Percentiles rank a stretch among this genome's conserved stretches.
These are phyloP conservation scores for Debaryomyces prosopidis DNA, from an alignment of 805 yeast genomes.

Conservation along the genomic window DNA sequence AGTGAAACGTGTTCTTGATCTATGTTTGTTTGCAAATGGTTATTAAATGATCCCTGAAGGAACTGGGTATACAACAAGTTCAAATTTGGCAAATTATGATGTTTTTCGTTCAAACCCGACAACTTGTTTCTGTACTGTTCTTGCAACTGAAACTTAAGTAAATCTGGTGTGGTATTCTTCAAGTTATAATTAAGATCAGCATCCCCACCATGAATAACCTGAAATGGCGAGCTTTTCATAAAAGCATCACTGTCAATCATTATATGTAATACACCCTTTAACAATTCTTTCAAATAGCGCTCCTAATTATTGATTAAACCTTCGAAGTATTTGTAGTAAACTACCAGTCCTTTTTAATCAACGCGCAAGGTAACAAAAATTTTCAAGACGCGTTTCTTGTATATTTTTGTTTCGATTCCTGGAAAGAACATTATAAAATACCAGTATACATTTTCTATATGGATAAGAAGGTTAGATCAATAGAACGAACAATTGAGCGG, in stretches of 20 bases:
- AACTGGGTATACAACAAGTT: slow-evolving; percentile 19
- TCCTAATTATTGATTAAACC: neutral
- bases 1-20: slow-evolving; percentile 26
- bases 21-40: slow-evolving; percentile 31
- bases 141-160: slow-evolving; percentile 44
- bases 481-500: too few relatives aligned
- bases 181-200: slow-evolving; percentile 28
- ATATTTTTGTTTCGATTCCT: neutral
- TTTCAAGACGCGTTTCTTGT: neutral
- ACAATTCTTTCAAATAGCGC: neutral
- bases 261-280: neutral
- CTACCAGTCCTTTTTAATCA: neutral
- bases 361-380: neutral
- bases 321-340: neutral
- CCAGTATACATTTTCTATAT: too few relatives aligned
- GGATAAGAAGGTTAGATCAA: too few relatives aligned
- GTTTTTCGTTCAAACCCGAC: slow-evolving; percentile 12
- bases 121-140: slow-evolving; percentile 34
- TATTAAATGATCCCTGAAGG: slow-evolving; percentile 32
- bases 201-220: slow-evolving; percentile 24
- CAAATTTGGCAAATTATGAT: slow-evolving; percentile 12
- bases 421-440: too few relatives aligned
- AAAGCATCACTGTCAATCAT: slow-evolving; percentile 42
- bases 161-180: slow-evolving; percentile 41
- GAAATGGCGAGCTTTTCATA: slow-evolving; percentile 38